phyloP scores from a whole-genome alignment of 495 filamentous ascomycete species.

The Letharia lupina region DNA sequence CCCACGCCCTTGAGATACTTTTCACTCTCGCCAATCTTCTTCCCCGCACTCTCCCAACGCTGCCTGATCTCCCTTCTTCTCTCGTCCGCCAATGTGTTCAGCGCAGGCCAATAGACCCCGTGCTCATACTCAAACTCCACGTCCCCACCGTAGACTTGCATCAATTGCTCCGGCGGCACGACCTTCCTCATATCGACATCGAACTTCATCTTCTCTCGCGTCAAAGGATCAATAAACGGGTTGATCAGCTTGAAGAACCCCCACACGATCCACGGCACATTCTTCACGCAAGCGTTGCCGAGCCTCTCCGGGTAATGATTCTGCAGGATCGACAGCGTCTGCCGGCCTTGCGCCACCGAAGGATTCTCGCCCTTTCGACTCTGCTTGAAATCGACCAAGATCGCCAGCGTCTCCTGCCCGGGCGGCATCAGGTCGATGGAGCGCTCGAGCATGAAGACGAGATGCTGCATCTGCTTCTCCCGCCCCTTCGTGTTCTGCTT shows the following conservation, averaged over 20 bases:
- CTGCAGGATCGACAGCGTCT: constrained; percentile 80
- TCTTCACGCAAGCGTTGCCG: constrained; percentile 70
- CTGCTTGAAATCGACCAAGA: constrained; percentile 85
- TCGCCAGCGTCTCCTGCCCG: constrained; percentile 72
- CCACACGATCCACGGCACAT: constrained; percentile 79
- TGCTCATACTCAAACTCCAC: constrained; percentile 74
- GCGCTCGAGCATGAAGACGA: constrained; percentile 92
- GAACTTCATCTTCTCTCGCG: constrained; percentile 87
- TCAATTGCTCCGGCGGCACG: constrained; percentile 69
- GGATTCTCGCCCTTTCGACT: constrained; percentile 68
- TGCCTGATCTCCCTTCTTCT: constrained; percentile 48
- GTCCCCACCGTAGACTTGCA: constrained; percentile 49
- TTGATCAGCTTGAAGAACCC: constrained; percentile 93
- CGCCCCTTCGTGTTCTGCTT: constrained; percentile 86
- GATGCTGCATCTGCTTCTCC: constrained; percentile 85
- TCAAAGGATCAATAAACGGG: constrained; percentile 91
- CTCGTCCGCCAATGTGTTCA: constrained; percentile 57
- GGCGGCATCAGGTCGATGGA: constrained; percentile 80
- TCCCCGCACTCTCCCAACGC: constrained; percentile 72
- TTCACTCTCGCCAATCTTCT: constrained; percentile 75
- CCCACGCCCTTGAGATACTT: constrained; percentile 63
- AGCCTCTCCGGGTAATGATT: constrained; percentile 90
- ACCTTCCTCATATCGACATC: constrained; percentile 75
- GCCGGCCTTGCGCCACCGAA: constrained; percentile 62
- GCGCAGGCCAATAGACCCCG: constrained; percentile 75